Percentiles rank a stretch among this genome's conserved stretches.
Conservation (phyloP, 2,329 filamentous ascomycete species). For the Botrytis hyacinthi region DNA sequence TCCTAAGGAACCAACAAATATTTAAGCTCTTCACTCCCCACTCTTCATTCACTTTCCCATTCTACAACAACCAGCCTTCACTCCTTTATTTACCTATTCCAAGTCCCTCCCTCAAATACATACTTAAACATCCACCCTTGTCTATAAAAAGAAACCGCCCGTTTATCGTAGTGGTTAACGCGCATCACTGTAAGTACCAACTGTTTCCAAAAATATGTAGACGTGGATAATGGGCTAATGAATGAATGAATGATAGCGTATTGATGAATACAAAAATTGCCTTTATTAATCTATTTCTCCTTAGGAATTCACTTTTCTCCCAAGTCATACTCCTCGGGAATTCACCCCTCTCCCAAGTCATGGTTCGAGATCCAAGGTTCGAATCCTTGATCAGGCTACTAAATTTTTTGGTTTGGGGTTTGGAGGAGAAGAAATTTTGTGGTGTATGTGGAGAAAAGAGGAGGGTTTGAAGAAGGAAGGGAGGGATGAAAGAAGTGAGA, state of each 20-base stretch:
- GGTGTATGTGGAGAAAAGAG: not conserved
- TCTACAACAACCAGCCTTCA: not conserved
- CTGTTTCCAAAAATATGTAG: not conserved
- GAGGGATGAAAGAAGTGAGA: not conserved
- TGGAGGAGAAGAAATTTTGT: not conserved
- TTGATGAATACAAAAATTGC: not conserved
- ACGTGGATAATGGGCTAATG: not conserved
- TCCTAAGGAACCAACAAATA: not conserved
- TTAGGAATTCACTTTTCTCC: too few species aligned
- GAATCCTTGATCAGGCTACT: not conserved
- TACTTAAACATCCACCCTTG: not conserved
- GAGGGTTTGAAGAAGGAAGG: too few species aligned
- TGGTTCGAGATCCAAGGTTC: not conserved
- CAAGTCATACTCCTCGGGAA: too few species aligned
- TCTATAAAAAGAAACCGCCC: not conserved
- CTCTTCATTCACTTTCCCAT: not conserved
- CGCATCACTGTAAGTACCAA: not conserved
- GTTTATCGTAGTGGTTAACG: not conserved
- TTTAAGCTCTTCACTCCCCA: not conserved
- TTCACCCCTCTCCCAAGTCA: too few species aligned
- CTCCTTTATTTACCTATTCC: not conserved
- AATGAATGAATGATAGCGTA: not conserved
- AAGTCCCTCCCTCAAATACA: rapidly evolving
- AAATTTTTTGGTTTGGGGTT: too few species aligned
- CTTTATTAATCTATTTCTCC: too few species aligned